A percentile compares a stretch with the other conserved stretches of the same genome.
Evolutionary conservation across 371 early-diverging fungal genomes (phyloP).

Genomic region (Mortierella sp.): DNA sequence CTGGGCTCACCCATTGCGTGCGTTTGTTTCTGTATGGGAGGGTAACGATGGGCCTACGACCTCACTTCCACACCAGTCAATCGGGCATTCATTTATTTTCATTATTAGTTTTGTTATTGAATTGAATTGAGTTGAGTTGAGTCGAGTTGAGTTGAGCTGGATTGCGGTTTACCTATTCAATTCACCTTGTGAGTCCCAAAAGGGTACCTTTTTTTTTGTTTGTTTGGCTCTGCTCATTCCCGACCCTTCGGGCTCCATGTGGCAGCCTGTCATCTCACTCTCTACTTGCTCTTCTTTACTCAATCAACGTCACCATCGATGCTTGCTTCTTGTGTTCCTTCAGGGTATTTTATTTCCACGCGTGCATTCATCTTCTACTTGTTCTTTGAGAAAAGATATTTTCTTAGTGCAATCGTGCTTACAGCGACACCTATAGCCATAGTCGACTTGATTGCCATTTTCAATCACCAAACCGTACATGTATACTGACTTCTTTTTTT

Average conservation of each 20-base stretch:
- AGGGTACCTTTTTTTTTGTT: neutral
- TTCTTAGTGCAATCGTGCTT: too few relatives aligned
- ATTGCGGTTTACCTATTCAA: neutral
- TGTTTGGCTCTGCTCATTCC: too few relatives aligned
- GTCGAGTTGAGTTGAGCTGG: neutral
- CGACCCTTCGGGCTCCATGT: neutral
- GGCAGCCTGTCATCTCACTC: neutral
- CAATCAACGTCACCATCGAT: neutral
- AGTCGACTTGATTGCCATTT: too few relatives aligned
- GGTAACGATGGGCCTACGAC: neutral
- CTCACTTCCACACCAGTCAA: neutral
- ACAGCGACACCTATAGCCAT: too few relatives aligned
- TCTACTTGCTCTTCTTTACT: neutral
- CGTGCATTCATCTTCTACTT: too few relatives aligned
- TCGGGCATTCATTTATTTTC: conserved; percentile 2
- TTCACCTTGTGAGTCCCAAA: too few relatives aligned
- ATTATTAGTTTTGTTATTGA: neutral
- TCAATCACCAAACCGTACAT: neutral
- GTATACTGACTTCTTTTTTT: neutral
- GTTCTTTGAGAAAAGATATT: too few relatives aligned
- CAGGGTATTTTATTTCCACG: too few relatives aligned
- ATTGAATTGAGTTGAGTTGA: neutral
- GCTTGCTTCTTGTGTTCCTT: too few relatives aligned
- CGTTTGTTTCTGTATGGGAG: too few relatives aligned
- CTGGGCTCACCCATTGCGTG: neutral